phyloP scores from a whole-genome alignment of 768 basidiomycete species.

The Clathrus columnatus region DNA sequence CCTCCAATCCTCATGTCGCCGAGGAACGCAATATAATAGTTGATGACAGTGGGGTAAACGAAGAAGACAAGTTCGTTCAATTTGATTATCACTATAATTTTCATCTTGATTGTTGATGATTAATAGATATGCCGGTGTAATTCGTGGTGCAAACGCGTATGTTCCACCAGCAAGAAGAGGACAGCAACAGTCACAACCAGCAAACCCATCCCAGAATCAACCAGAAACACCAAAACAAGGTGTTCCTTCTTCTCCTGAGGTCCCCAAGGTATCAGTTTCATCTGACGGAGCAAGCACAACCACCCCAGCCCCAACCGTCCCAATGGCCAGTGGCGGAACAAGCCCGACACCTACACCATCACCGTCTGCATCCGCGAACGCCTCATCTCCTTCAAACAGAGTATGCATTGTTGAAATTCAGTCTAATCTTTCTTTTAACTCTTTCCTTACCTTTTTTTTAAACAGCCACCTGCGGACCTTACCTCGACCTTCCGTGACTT shows the following conservation, averaged over 20 bases:
- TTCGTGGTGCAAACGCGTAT: constrained; percentile 82
- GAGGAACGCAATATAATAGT: constrained; percentile 69
- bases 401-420: constrained; percentile 25
- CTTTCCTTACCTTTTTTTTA: not conserved
- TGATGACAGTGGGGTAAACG: constrained; percentile 72
- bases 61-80: constrained; percentile 85
- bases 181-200: constrained; percentile 16
- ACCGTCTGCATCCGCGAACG: constrained; percentile 34
- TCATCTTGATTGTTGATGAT: constrained; percentile 2
- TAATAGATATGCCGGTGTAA: constrained; percentile 83
- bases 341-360: not conserved
- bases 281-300: constrained; percentile 50
- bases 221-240: constrained; percentile 9
- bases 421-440: constrained; percentile 3
- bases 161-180: constrained; percentile 80
- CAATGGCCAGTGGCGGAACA: constrained; percentile 17
- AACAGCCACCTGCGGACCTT: constrained; percentile 62
- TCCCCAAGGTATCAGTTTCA: constrained; percentile 67
- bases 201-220: constrained; percentile 22
- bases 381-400: constrained; percentile 60
- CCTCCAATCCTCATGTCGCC: constrained; percentile 76
- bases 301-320: constrained; percentile 28
- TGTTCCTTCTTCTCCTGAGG: constrained; percentile 24
- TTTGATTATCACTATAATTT: constrained; percentile 2
- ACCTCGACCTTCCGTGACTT: constrained; percentile 86